Percentiles rank a stretch among this genome's conserved stretches.
Conservation (phyloP, 2,329 filamentous ascomycete genomes). For the Scytalidium sp. region DNA sequence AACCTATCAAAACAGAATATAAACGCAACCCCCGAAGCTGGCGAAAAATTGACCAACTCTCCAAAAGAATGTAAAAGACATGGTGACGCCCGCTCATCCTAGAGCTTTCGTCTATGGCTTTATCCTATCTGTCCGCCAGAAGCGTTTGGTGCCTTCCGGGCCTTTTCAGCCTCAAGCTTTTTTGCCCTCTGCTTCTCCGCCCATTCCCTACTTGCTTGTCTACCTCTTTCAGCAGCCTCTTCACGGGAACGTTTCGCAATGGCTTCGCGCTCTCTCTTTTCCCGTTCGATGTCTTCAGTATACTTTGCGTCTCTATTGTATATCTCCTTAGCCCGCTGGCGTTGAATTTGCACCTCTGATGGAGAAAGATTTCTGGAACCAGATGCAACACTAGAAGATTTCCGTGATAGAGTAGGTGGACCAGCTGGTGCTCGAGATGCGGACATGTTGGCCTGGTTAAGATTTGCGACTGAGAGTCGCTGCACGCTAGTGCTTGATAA, state of each 20-base stretch:
- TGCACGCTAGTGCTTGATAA: conserved; percentile 26
- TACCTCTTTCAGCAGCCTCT: conserved; percentile 59
- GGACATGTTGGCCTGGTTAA: conserved; percentile 27
- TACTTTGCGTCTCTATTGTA: conserved; percentile 49
- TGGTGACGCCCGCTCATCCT: background rate
- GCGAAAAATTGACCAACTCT: background rate
- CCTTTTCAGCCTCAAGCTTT: conserved; percentile 20
- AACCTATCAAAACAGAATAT: background rate
- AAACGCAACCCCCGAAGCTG: background rate
- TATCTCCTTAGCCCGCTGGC: conserved; percentile 50
- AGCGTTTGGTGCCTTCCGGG: conserved; percentile 19
- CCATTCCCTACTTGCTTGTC: conserved; percentile 58
- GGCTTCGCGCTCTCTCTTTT: conserved; percentile 51
- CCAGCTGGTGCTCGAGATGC: conserved; percentile 22
- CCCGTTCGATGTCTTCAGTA: conserved; percentile 46
- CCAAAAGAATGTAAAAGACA: background rate
- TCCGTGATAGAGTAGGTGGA: conserved; percentile 13
- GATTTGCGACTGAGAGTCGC: conserved; percentile 29
- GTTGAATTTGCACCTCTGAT: conserved; percentile 50
- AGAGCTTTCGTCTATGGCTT: conserved; percentile 1
- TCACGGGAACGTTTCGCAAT: conserved; percentile 53
- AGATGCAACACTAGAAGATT: conserved; percentile 16
- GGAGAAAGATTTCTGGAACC: conserved; percentile 42
- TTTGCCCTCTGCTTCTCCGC: conserved; percentile 49
- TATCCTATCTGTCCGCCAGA: conserved; percentile 22